Evolutionary conservation across 1,139 yeast species (phyloP), one percentile per base, ranked within the genome.

Genomic region (Pichia sp.): DNA sequence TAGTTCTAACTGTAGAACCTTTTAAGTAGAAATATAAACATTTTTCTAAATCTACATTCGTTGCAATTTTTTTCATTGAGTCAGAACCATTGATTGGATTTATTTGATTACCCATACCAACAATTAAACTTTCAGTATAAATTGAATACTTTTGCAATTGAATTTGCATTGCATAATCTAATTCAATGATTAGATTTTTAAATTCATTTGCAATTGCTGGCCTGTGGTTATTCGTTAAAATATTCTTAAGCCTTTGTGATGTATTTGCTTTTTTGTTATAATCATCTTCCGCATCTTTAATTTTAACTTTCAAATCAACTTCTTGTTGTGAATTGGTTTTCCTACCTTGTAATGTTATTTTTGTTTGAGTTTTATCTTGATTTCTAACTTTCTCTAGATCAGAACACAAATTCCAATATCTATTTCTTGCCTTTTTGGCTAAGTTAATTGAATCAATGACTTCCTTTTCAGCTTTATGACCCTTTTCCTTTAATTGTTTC

Each of bases 131-230:
- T 67, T 93, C 98, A 53, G 83, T 80, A 76, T 90, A 86, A 42
- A 93, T 87, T 8, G 97, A 84, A 65, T 86, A 91, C 66, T 90
- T 89, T 62, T 87, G 95, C 54, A 93, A 73, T 68, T 91, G 97
- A 49, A 90, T 81, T 56, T 89, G 81, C 75, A 91, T 73, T 14
- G 96, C 97, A 50, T 88, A 81, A 67, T 93, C 98, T 67, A 88
- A 77, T 67, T 91, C 97, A 59, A 89, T 73, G 51, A 90, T 83
- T 58, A 89, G 73, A 65, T 87, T 84, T 65, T 84, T 87, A 60
- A 93, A 74, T 59, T 83, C 84, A 57, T 81, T 79, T 6, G 90
- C 82, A 48, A 81, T 80, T 55, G 79, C 82, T 13, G 98, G 99
- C 59, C 99, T 80, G 63, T 85, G 85, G 42, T 79, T 76, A 63